A percentile compares a stretch with the other conserved stretches of the same genome.
These are phyloP conservation scores for Coemansia sp. DNA, from an alignment of 192 early-diverging fungal genomes.

Conservation along the genomic window DNA sequence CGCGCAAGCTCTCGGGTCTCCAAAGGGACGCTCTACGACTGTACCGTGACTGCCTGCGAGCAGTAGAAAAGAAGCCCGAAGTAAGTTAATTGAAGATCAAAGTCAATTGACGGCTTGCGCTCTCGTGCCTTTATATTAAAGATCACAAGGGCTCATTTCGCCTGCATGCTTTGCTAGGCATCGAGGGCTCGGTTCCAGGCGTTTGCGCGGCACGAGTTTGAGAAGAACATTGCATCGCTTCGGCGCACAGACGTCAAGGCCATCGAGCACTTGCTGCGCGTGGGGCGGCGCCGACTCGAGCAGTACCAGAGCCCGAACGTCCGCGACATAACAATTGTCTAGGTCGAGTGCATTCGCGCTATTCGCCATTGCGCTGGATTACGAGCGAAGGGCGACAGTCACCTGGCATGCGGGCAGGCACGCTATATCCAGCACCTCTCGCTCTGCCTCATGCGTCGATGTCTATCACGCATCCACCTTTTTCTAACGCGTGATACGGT, in stretches of 20 bases:
- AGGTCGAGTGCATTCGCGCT: background rate
- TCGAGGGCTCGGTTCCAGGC: slow-evolving; percentile 62
- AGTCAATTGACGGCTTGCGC: background rate
- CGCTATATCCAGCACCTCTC: background rate
- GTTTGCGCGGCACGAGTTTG: slow-evolving; percentile 68
- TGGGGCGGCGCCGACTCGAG: slow-evolving; percentile 63
- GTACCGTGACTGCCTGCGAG: slow-evolving; percentile 70
- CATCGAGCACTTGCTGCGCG: slow-evolving; percentile 68
- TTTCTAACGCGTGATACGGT: background rate
- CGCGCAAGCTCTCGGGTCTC: slow-evolving; percentile 59
- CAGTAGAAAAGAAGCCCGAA: slow-evolving; percentile 61
- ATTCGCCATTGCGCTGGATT: background rate
- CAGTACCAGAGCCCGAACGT: slow-evolving; percentile 62
- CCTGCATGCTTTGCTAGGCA: slow-evolving; percentile 40
- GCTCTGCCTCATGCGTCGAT: background rate
- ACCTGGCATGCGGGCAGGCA: background rate
- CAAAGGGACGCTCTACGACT: slow-evolving; percentile 65
- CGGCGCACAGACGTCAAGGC: slow-evolving; percentile 63
- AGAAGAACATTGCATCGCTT: slow-evolving; percentile 51
- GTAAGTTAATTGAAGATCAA: slow-evolving; percentile 28
- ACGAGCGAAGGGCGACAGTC: background rate
- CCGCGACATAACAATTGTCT: slow-evolving; percentile 50
- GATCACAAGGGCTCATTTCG: background rate
- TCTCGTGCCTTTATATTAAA: background rate
- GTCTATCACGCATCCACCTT: background rate